phyloP scores from a whole-genome alignment of 2,329 filamentous ascomycete species.

The Xylariaceae sp. region DNA sequence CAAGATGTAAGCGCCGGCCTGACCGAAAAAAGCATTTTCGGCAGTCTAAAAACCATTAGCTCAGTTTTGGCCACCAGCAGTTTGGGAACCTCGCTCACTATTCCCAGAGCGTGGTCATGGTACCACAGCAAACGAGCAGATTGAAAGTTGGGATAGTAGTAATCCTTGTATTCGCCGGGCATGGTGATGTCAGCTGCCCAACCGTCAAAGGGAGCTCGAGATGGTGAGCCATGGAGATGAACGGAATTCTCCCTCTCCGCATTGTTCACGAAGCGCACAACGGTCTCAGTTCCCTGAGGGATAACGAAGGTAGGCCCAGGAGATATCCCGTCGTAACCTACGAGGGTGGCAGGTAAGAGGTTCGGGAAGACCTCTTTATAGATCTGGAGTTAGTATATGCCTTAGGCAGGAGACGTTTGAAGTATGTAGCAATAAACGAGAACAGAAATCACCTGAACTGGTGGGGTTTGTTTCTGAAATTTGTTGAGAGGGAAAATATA shows the following conservation, averaged over 20 bases:
- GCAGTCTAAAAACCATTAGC: slow-evolving; percentile 50
- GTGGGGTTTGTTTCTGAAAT: too few relatives aligned
- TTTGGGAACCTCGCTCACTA: slow-evolving; percentile 32
- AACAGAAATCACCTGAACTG: too few relatives aligned
- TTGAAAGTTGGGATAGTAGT: slow-evolving; percentile 66
- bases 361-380: slow-evolving; percentile 48
- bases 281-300: slow-evolving; percentile 55
- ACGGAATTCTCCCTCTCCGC: slow-evolving; percentile 52
- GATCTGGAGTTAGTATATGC: slow-evolving; percentile 48
- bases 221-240: slow-evolving; percentile 62
- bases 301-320: slow-evolving; percentile 62
- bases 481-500: neutral
- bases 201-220: slow-evolving; percentile 56
- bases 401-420: slow-evolving; percentile 27
- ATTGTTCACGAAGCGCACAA: slow-evolving; percentile 62
- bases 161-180: slow-evolving; percentile 61
- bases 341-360: slow-evolving; percentile 40
- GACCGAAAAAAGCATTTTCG: slow-evolving; percentile 62
- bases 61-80: neutral
- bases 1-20: slow-evolving; percentile 63
- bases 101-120: slow-evolving; percentile 53
- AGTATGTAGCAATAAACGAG: neutral
- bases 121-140: slow-evolving; percentile 64
- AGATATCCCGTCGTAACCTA: slow-evolving; percentile 61
- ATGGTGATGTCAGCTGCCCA: slow-evolving; percentile 61